Evolutionary conservation across 768 basidiomycete genomes (phyloP), one percentile per base, ranked within the genome.

Genomic region (Paxillus ammoniavirescens): DNA sequence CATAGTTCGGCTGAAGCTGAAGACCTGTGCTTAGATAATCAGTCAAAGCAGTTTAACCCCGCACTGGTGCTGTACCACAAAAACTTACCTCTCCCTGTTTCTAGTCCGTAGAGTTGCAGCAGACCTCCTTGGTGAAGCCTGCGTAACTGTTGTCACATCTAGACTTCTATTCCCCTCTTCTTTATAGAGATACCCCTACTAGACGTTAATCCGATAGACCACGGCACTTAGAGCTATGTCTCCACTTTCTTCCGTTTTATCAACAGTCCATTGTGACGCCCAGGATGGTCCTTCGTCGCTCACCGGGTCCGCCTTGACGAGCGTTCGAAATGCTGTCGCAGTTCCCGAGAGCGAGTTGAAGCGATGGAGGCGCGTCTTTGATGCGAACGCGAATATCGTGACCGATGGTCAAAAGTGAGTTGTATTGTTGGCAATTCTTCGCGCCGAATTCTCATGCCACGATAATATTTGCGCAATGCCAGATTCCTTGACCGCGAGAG

Each of bases 311-410:
- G 82, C 87, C 33, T 61, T 93, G 53, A 78, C 81, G 59, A 78
- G 76, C 42, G 84, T 91, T 54, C 84, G 87, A 61, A 82, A 77
- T 53, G 88, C 79, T 17, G 80, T 93, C 41, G 72, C 84, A 30
- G 75, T 84, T 30, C 89, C 86, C 35, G 93, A 96, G 68, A 86
- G 71, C 63, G 94, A 98, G 72, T 73, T 94, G 47, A 89, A 82
- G 70, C 83, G 91, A 58, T 98, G 95, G 95, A 83, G 82, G 67
- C 80, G 92, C 63, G 84, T 83, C 2, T 98, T 97, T 70, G 94
- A 97, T 52, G 61, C 80, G 41, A 89, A 93, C 65, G 89, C 94
- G 42, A 89, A 85, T 69, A 74, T 76, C 43, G 77, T 84, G 33
- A 67, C 83, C 35, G 81, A 89, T 41, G 89, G 87, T 47, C 87